Evolutionary conservation across 2,329 filamentous ascomycete genomes (phyloP).

Genomic region (Arthrinium phaeospermum): DNA sequence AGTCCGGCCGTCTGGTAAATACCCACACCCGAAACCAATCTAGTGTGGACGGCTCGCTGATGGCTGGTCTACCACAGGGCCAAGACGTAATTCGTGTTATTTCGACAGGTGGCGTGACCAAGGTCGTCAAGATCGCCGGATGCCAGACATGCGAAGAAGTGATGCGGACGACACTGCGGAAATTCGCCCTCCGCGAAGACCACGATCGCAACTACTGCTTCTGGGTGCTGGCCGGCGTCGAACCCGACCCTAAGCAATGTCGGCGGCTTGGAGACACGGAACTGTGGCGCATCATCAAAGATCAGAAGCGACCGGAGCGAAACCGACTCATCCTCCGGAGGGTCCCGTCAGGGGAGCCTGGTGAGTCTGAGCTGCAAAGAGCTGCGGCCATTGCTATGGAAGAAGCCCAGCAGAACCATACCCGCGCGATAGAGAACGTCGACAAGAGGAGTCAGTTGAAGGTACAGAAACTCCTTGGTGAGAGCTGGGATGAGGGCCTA

Average conservation of each 20-base stretch:
- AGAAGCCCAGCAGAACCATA: constrained; percentile 78
- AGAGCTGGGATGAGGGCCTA: constrained; percentile 79
- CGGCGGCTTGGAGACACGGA: constrained; percentile 85
- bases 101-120: constrained; percentile 87
- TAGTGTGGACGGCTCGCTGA: constrained; percentile 84
- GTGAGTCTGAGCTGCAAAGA: constrained; percentile 82
- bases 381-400: constrained; percentile 90
- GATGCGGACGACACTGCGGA: constrained; percentile 85
- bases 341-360: constrained; percentile 90
- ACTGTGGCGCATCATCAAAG: constrained; percentile 88
- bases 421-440: constrained; percentile 63
- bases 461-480: constrained; percentile 86
- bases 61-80: constrained; percentile 82
- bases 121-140: constrained; percentile 90
- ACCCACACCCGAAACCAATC: constrained; percentile 80
- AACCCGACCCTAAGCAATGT: constrained; percentile 81
- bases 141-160: constrained; percentile 93
- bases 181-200: constrained; percentile 86
- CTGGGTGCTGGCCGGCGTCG: constrained; percentile 85
- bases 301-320: constrained; percentile 82
- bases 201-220: constrained; percentile 97
- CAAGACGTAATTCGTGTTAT: constrained; percentile 93
- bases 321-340: constrained; percentile 90
- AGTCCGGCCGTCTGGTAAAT: constrained; percentile 66
- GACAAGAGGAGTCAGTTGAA: constrained; percentile 85